Evolutionary conservation across 176 grass and related monocot species (phyloP).

Genomic region (Oryza longistaminata): DNA sequence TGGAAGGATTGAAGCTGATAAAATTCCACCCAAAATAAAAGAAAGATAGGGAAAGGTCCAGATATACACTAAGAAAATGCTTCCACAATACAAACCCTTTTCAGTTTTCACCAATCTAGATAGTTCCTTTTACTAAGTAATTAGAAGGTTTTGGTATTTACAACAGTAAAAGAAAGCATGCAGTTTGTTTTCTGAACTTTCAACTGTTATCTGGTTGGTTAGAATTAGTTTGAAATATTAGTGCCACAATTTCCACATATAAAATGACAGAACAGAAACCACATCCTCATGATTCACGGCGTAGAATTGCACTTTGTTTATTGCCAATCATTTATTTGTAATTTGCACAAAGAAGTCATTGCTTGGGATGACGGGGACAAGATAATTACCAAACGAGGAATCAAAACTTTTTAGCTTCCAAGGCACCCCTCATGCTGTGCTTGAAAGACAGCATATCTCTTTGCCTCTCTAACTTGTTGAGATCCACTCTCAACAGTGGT

Average conservation of each 20-base stretch:
- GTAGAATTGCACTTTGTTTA: neutral
- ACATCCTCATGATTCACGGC: neutral
- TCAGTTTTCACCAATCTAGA: conserved; percentile 29
- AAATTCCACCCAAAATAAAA: conserved; percentile 37
- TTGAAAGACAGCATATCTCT: conserved; percentile 66
- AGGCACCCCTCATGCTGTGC: conserved; percentile 77
- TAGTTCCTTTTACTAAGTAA: neutral
- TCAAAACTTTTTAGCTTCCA: conserved; percentile 83
- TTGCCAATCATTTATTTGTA: conserved; percentile 4
- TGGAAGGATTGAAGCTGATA: neutral
- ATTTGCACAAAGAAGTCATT: conserved; percentile 41
- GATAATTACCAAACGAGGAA: conserved; percentile 80
- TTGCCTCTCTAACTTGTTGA: conserved; percentile 66
- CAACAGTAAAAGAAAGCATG: neutral
- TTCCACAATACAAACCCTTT: conserved; percentile 26
- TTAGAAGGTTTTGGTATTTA: conserved; percentile 25
- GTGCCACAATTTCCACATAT: neutral
- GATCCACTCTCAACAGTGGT: conserved; percentile 47
- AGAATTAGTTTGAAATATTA: neutral
- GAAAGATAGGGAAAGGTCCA: neutral
- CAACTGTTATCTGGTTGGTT: neutral
- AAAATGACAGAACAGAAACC: neutral
- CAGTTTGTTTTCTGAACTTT: neutral
- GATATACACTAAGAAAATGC: conserved; percentile 20
- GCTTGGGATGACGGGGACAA: conserved; percentile 78